Evolutionary conservation across 73 alveolate genomes (phyloP), one percentile per base, ranked within the genome.

Genomic region (Paraurostyla sp.): DNA sequence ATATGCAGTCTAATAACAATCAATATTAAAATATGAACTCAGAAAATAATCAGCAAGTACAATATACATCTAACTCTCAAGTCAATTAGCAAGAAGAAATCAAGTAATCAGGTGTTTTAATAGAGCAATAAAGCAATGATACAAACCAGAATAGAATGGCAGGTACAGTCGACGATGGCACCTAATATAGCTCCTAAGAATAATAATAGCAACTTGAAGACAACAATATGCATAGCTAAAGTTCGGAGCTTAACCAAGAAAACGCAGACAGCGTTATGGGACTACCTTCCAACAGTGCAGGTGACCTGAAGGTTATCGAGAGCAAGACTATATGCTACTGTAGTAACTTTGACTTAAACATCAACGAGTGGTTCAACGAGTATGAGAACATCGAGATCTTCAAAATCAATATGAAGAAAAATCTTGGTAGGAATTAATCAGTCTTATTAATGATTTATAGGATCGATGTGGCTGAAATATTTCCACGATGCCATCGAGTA

Each of bases 321-420:
- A 85, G 84, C 60, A 91, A 91, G 75, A 45, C 82, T 0, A 76
- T 91, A 18, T 68, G 87, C 78, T 91, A 91, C 57, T 91, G 92
- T 76, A 83, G 93, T 50, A 83, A 90, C 62, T 91, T 91, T 65
- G 96, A 91, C 69, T 48, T 91, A 30, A 84, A 91, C 88, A 87
- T 91, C 54, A 83, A 91, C 51, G 96, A 91, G 29, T 91, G 96
- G 96, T 81, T 84, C 84, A 91, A 73, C n/a, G 96, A 91, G 75
- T 91, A 63, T 59, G 96, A 91, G 62, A 82, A 84, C 71, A 84
- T 85, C 18, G 96, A 91, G 56, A 71, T 91, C 36, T 91, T 91
- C 91, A 71, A 83, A 40, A 40, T 71, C n/a, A 71, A 89, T 25
- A 75, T 91, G 81, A 91, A 84, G 41, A 73, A 62, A n/a, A 91